phyloP scores from a whole-genome alignment of 805 yeast species.

The Ogataea ganodermae region DNA sequence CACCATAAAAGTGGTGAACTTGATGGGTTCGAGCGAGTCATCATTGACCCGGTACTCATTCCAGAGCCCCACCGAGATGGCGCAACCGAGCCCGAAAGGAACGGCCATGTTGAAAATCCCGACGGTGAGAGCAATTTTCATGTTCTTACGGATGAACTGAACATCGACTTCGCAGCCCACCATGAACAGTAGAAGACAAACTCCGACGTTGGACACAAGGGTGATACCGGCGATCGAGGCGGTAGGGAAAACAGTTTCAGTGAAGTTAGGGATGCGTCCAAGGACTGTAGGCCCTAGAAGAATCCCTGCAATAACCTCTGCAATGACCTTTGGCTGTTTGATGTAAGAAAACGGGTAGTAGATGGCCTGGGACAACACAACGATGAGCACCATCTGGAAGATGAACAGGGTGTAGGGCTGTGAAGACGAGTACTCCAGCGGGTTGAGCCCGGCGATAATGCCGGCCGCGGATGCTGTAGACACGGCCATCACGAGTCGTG shows the following conservation, averaged over 20 bases:
- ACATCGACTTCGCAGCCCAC: conserved; percentile 81
- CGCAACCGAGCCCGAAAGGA: conserved; percentile 80
- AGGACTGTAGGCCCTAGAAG: conserved; percentile 73
- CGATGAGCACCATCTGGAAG: conserved; percentile 66
- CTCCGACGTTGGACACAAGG: conserved; percentile 71
- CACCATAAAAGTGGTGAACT: conserved; percentile 75
- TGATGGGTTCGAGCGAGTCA: conserved; percentile 38
- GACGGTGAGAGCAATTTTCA: conserved; percentile 62
- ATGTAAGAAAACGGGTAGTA: conserved; percentile 61
- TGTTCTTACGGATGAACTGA: conserved; percentile 59
- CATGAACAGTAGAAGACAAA: conserved; percentile 71
- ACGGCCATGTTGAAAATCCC: conserved; percentile 73
- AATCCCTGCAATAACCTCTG: conserved; percentile 79
- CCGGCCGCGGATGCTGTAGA: conserved; percentile 47
- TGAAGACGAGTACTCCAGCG: conserved; percentile 56
- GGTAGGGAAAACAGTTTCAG: conserved; percentile 62
- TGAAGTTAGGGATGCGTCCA: conserved; percentile 71
- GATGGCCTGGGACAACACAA: conserved; percentile 57
- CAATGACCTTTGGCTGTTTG: conserved; percentile 78
- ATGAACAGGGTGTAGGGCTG: conserved; percentile 70
- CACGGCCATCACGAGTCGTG: conserved; percentile 7
- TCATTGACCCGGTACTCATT: conserved; percentile 48
- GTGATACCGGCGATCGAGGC: conserved; percentile 64
- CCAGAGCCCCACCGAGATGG: conserved; percentile 67
- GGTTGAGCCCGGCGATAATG: conserved; percentile 70